Percentiles rank a stretch among this genome's conserved stretches.
phyloP scores from a whole-genome alignment of 2,329 filamentous ascomycete genomes.

The Phoma sp. region DNA sequence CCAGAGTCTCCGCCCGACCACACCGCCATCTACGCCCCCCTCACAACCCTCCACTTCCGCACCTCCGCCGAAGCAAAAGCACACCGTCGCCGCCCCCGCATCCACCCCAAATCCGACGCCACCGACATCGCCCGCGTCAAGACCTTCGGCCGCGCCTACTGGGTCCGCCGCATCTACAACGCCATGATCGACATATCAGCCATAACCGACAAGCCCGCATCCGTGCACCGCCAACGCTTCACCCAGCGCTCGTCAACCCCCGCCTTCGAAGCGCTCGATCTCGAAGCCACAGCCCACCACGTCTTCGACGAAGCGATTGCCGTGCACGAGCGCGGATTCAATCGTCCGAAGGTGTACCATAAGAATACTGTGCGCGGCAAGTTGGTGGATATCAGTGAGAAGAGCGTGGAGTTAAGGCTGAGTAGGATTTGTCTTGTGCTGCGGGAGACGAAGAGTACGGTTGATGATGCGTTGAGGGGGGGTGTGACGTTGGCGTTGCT shows the following conservation, averaged over 20 bases:
- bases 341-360: slow-evolving; percentile 28
- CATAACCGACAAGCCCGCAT: slow-evolving; percentile 22
- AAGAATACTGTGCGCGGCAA: slow-evolving; percentile 35
- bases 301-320: slow-evolving; percentile 36
- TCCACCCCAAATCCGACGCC: slow-evolving; percentile 21
- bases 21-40: slow-evolving; percentile 22
- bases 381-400: slow-evolving; percentile 22
- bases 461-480: slow-evolving; percentile 37
- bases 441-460: slow-evolving; percentile 30
- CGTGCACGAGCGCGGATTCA: slow-evolving; percentile 39
- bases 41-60: slow-evolving; percentile 24
- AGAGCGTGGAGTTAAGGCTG: slow-evolving; percentile 31
- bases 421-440: slow-evolving; percentile 30
- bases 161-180: slow-evolving; percentile 41
- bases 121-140: slow-evolving; percentile 32
- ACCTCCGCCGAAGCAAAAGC: slow-evolving; percentile 25
- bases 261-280: slow-evolving; percentile 23
- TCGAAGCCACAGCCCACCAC: slow-evolving; percentile 41
- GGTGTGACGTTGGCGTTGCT: slow-evolving; percentile 34
- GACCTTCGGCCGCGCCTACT: slow-evolving; percentile 34
- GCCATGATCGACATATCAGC: slow-evolving; percentile 36
- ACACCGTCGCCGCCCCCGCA: slow-evolving; percentile 26
- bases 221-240: slow-evolving; percentile 33
- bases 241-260: background rate
- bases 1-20: background rate